A percentile compares a stretch with the other conserved stretches of the same genome.
phyloP scores from a whole-genome alignment of 1,139 yeast genomes.

The Suhomyces anneliseae region DNA sequence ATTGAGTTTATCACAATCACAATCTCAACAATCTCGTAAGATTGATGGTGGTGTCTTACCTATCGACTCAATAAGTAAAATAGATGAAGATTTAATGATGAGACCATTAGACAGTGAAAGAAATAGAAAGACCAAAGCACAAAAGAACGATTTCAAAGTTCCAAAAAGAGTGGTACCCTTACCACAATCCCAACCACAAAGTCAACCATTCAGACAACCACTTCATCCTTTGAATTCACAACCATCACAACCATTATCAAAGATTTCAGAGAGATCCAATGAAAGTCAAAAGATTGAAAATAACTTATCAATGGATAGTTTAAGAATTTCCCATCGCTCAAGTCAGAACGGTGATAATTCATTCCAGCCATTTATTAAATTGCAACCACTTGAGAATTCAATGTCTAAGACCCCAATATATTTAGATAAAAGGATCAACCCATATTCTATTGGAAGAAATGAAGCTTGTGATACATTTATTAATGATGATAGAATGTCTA shows the following conservation, averaged over 20 bases:
- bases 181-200: slow-evolving; percentile 43
- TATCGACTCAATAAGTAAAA: slow-evolving; percentile 40
- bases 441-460: slow-evolving; percentile 65
- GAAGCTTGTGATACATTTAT: slow-evolving; percentile 60
- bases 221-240: slow-evolving; percentile 5
- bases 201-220: slow-evolving; percentile 18
- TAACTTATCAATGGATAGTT: neutral
- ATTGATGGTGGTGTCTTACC: slow-evolving; percentile 49
- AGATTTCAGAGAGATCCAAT: slow-evolving; percentile 4
- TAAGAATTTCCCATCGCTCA: neutral
- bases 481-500: slow-evolving; percentile 75
- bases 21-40: slow-evolving; percentile 61
- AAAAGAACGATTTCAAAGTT: slow-evolving; percentile 40
- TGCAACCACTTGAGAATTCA: slow-evolving; percentile 33
- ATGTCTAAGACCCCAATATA: slow-evolving; percentile 44
- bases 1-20: slow-evolving; percentile 67
- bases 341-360: slow-evolving; percentile 14
- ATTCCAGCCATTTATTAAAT: slow-evolving; percentile 29
- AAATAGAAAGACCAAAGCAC: slow-evolving; percentile 25
- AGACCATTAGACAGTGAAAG: slow-evolving; percentile 40
- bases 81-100: slow-evolving; percentile 47
- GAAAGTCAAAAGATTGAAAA: neutral
- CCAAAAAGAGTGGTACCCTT: slow-evolving; percentile 45
- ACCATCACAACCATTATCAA: slow-evolving; percentile 7
- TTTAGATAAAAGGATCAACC: slow-evolving; percentile 62